Conservation (phyloP, 1,284 basidiomycete species). For the Irpex sp. region DNA sequence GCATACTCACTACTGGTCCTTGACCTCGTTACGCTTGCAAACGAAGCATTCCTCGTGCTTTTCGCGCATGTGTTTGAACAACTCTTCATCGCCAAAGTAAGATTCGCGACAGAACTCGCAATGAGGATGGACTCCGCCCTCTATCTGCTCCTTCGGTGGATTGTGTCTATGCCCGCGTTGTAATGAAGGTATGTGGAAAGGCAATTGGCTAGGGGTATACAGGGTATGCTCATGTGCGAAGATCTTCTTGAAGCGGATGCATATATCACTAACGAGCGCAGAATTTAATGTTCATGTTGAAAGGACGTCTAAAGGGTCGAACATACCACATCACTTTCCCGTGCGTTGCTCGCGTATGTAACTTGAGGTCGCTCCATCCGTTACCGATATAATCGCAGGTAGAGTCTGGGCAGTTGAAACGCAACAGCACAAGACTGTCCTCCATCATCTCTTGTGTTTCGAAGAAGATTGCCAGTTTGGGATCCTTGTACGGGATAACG, state of each 20-base stretch:
- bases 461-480: constrained; percentile 80
- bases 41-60: constrained; percentile 96
- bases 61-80: constrained; percentile 94
- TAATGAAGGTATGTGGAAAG: constrained; percentile 78
- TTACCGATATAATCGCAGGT: constrained; percentile 82
- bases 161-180: constrained; percentile 43
- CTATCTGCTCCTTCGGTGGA: constrained; percentile 47
- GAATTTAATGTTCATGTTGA: background rate
- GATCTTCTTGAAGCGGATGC: constrained; percentile 88
- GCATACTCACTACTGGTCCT: constrained; percentile 81
- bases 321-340: constrained; percentile 79
- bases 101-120: constrained; percentile 91
- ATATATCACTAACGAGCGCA: constrained; percentile 65
- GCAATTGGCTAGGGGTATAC: constrained; percentile 70
- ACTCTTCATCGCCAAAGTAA: constrained; percentile 89
- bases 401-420: constrained; percentile 82
- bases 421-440: constrained; percentile 86
- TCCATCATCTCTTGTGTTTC: constrained; percentile 95
- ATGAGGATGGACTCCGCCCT: constrained; percentile 75
- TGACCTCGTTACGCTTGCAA: constrained; percentile 78
- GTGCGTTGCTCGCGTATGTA: constrained; percentile 76
- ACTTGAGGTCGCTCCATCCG: constrained; percentile 88
- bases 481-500: constrained; percentile 64
- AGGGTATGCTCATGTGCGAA: constrained; percentile 94
- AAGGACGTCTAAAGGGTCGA: background rate